phyloP scores from a whole-genome alignment of 2,329 filamentous ascomycete genomes.

The Pestalotiopsis sp. region DNA sequence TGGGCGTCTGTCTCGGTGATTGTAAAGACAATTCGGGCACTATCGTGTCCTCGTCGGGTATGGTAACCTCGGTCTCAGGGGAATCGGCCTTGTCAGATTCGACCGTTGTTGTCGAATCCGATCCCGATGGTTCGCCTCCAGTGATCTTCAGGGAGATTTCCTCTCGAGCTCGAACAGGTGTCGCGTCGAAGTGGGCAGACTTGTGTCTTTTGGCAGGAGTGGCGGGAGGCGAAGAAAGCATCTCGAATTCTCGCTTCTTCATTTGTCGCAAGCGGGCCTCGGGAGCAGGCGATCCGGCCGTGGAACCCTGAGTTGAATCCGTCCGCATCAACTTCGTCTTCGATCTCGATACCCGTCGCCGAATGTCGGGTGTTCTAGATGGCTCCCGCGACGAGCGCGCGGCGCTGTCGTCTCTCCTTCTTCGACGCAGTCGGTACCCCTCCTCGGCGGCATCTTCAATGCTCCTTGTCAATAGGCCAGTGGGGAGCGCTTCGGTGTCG shows the following conservation, averaged over 20 bases:
- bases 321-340: slow-evolving; percentile 34
- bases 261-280: slow-evolving; percentile 31
- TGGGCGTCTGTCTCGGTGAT: slow-evolving; percentile 34
- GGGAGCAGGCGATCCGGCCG: slow-evolving; percentile 32
- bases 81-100: slow-evolving; percentile 32
- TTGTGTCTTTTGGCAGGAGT: slow-evolving; percentile 56
- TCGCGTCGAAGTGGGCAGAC: slow-evolving; percentile 30
- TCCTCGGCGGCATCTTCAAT: slow-evolving; percentile 53
- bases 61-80: slow-evolving; percentile 45
- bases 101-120: slow-evolving; percentile 28
- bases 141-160: slow-evolving; percentile 41
- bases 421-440: slow-evolving; percentile 57
- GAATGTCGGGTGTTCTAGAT: slow-evolving; percentile 56
- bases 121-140: slow-evolving; percentile 25
- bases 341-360: slow-evolving; percentile 48
- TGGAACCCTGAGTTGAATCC: slow-evolving; percentile 34
- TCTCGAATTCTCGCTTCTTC: slow-evolving; percentile 43
- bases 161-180: slow-evolving; percentile 25
- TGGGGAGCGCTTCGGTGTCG: slow-evolving; percentile 29
- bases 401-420: slow-evolving; percentile 51
- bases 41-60: slow-evolving; percentile 49
- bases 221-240: slow-evolving; percentile 52
- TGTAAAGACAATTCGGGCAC: slow-evolving; percentile 32
- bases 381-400: slow-evolving; percentile 54
- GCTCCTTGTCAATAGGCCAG: slow-evolving; percentile 46